These are phyloP conservation scores for Sporothrix schenckii DNA, from an alignment of 2,329 filamentous ascomycete genomes.

Conservation along the genomic window DNA sequence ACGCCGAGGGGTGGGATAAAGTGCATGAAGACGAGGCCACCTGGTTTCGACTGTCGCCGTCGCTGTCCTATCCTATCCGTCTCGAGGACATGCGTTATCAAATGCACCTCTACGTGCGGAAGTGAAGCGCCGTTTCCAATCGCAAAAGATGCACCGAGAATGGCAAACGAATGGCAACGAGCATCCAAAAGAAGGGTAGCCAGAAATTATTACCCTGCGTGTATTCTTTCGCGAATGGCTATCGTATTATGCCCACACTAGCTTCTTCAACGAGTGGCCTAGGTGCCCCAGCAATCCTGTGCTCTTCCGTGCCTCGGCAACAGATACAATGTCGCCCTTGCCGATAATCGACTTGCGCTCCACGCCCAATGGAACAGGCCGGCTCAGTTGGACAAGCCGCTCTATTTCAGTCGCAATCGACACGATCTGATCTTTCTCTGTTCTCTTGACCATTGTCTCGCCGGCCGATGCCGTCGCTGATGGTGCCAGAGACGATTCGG, in stretches of 20 bases:
- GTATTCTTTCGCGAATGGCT: not conserved
- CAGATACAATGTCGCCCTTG: conserved; percentile 73
- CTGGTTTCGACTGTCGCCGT: conserved; percentile 77
- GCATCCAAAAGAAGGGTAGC: conserved; percentile 14
- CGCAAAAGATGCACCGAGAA: not conserved
- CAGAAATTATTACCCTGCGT: conserved; percentile 21
- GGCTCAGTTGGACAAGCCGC: conserved; percentile 60
- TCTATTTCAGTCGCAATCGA: conserved; percentile 77
- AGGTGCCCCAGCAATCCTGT: conserved; percentile 85
- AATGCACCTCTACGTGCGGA: conserved; percentile 73
- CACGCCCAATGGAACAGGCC: conserved; percentile 46
- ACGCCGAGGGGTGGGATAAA: conserved; percentile 66
- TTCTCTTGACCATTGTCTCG: conserved; percentile 44
- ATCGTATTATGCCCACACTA: conserved; percentile 72
- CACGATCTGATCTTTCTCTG: conserved; percentile 60
- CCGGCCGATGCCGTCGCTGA: conserved; percentile 49
- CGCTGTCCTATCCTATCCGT: conserved; percentile 76
- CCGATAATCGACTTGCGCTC: conserved; percentile 55
- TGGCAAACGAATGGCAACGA: not conserved
- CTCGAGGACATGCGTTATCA: conserved; percentile 97
- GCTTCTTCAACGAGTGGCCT: conserved; percentile 87
- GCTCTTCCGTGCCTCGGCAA: conserved; percentile 82
- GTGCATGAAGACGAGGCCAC: conserved; percentile 73
- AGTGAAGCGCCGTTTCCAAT: not conserved
- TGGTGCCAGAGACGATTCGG: conserved; percentile 53